phyloP scores from a whole-genome alignment of 2,329 filamentous ascomycete genomes.

The Diplodia mutila region DNA sequence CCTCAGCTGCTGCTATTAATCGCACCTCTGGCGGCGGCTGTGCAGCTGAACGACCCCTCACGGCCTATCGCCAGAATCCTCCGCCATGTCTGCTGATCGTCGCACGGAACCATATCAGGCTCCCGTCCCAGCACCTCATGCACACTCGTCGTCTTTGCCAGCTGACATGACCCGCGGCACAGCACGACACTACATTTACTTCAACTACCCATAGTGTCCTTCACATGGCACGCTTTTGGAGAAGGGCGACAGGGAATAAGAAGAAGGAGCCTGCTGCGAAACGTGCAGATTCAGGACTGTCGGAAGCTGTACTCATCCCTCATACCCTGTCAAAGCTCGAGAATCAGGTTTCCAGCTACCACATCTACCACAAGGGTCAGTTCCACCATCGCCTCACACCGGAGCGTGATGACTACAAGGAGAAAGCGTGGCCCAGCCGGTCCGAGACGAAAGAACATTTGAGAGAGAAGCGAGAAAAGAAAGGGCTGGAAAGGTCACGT shows the following conservation, averaged over 20 bases:
- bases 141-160: neutral
- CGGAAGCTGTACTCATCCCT: neutral
- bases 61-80: neutral
- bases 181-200: no score
- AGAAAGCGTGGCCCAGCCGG: constrained; percentile 27
- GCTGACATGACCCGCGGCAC: no score
- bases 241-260: neutral
- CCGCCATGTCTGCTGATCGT: neutral
- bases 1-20: neutral
- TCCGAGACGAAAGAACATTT: constrained; percentile 26
- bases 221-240: neutral
- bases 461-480: constrained; percentile 28
- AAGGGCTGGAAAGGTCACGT: constrained; percentile 24
- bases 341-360: constrained; percentile 29
- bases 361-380: constrained; percentile 33
- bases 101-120: neutral
- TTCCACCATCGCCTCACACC: constrained; percentile 30
- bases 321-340: neutral
- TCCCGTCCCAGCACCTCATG: neutral
- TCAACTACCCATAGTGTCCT: no score
- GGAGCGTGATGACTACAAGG: constrained; percentile 29
- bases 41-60: neutral
- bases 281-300: no score
- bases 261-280: neutral
- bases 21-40: constrained; percentile 1